A percentile compares a stretch with the other conserved stretches of the same genome.
Conservation (phyloP, 306 rosid genomes). For the Biancaea sappan region DNA sequence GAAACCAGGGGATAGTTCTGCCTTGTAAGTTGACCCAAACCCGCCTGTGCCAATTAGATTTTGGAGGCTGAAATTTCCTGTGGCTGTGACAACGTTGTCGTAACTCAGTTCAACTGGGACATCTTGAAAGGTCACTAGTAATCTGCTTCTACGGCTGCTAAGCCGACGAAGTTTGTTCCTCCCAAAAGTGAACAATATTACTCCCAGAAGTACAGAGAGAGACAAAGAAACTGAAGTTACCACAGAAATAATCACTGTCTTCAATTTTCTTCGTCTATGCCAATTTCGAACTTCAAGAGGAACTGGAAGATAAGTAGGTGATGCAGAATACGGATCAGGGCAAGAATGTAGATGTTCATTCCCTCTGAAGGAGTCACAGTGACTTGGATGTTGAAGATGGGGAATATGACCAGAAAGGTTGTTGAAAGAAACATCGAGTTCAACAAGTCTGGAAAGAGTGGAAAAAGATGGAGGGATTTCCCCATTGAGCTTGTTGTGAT, state of each 20-base stretch:
- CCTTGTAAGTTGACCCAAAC: conserved; percentile 78
- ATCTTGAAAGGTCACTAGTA: conserved; percentile 54
- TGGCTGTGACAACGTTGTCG: conserved; percentile 52
- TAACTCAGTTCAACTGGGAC: conserved; percentile 58
- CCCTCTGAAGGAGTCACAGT: conserved; percentile 49
- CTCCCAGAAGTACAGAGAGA: conserved; percentile 37
- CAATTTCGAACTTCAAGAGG: conserved; percentile 37
- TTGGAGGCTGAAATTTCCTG: conserved; percentile 66
- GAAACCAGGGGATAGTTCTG: conserved; percentile 59
- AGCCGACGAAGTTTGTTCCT: conserved; percentile 45
- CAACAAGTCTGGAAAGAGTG: conserved; percentile 40
- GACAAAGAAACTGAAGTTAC: conserved; percentile 33
- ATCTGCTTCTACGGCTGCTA: conserved; percentile 45
- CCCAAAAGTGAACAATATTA: conserved; percentile 32
- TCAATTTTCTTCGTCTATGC: conserved; percentile 30
- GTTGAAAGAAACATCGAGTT: conserved; percentile 56
- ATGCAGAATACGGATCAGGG: conserved; percentile 46
- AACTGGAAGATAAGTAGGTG: conserved; percentile 39
- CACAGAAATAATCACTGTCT: conserved; percentile 34
- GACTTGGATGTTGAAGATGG: conserved; percentile 40
- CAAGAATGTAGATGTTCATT: conserved; percentile 48
- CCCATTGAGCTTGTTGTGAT: conserved; percentile 53
- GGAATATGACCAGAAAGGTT: conserved; percentile 66
- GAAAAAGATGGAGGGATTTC: conserved; percentile 48
- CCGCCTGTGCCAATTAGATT: conserved; percentile 71